Base-by-base conservation (phyloP, 2,329 filamentous ascomycete species). In the Epichloe festucae region DNA sequence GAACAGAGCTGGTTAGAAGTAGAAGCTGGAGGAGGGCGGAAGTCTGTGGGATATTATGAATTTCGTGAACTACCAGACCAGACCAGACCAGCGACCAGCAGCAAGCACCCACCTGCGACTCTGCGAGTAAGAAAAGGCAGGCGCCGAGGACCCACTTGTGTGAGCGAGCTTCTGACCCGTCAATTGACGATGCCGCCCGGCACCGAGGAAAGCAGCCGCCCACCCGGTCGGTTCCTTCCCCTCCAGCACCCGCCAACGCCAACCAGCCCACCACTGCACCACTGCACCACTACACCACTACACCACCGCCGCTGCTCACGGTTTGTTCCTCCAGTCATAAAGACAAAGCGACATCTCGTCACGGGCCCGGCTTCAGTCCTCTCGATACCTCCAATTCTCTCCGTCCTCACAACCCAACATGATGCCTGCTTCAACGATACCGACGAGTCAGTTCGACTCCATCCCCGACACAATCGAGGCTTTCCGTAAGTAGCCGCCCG, bases 401-500 rank as follows among this genome's bases (percentile, higher is more conserved):
- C 19, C 2, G 19, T 21, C 2, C 19, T 21, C 19, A 3, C 19
- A 6, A 34, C n/a, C 34, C 15, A 52, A 19, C 31, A 81, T 81
- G 78, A 81, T 81, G 78, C 71, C 77, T 53, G 69, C 73, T 51
- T 63, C 71, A 36, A 70, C 68, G 57, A 76, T 81, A 60, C 70
- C 73, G 52, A 57, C 67, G 58, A 72, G 71, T 58, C 70, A 76
- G 64, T 84, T 84, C 67, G 77, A 84, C 70, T 75, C 74, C 52
- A 84, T 85, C 68, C 78, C 81, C 51, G 80, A 83, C 58, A 72
- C 78, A 53, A 77, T 84, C 58, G 70, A 76, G 61, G 78, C 81
- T 52, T 84, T 84, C 69, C 75, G 81, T 84, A 72, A 55, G 79
- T 67, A 39, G 40, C 36, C 27, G 36, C n/a, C 11, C 39, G 23